Evolutionary conservation across 306 rosid genomes (phyloP), one percentile per base, ranked within the genome.

Genomic region (Delonix regia): DNA sequence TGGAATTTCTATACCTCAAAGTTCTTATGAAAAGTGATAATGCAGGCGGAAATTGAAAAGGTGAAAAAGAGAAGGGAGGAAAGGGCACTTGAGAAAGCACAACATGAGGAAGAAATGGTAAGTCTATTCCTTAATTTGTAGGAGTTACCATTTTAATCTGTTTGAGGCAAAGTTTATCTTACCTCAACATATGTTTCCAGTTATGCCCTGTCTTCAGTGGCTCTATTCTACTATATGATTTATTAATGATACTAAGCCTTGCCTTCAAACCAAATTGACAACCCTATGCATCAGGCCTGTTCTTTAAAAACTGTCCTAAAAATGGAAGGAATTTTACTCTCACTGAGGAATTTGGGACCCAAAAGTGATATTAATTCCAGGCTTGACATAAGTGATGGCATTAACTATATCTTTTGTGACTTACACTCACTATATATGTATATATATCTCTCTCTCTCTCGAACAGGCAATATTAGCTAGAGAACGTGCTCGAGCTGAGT

Each of bases 21-120:
- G 22, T 61, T 11, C 61, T 73, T 57, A 22, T 36, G 28, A 4
- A 27, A 62, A 75, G 74, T 81, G 76, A 52, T 78, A 75, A 74
- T 87, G 87, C 86, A 95, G 99, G 98, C 97, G 6, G 97, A 95
- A 88, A 87, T 95, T 63, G 99, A 93, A 73, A 95, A 95, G 74
- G 98, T 95, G 86, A 95, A 95, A 82, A 95, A 91, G 88, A 91
- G 99, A 87, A 91, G 99, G 83, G 99, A 95, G 84, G 99, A 93
- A 84, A 90, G 99, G 80, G 98, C 99, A 48, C 89, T 91, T 83
- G 99, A 93, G 84, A 95, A 93, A 69, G 99, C 99, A 66, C 98
- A 80, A 14, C 98, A 85, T 15, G 99, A 95, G 82, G 99, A 95
- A 88, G 99, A 93, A 88, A 91, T 95, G 99, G 99, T 93, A 76